A percentile compares a stretch with the other conserved stretches of the same genome.
Conservation (phyloP, 2,329 filamentous ascomycete species). For the Paecilomyces fulvus region DNA sequence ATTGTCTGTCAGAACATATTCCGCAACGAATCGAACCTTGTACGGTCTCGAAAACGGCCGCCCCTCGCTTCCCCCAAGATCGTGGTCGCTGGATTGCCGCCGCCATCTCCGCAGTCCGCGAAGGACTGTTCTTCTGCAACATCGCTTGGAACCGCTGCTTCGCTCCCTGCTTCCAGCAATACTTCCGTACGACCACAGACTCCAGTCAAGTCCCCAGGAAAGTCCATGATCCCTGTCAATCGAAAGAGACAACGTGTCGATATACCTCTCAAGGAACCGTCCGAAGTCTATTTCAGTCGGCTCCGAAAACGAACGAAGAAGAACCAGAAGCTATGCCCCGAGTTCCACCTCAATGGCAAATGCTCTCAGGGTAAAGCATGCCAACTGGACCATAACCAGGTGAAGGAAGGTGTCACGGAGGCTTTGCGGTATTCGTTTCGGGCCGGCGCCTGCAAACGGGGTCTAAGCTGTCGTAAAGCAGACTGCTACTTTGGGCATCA, state of each 20-base stretch:
- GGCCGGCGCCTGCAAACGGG: slow-evolving; percentile 3
- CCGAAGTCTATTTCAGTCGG: background rate
- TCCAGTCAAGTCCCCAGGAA: background rate
- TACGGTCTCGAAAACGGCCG: background rate
- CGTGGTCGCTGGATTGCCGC: background rate
- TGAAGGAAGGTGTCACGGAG: slow-evolving; percentile 24
- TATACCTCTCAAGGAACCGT: background rate
- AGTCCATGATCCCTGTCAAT: background rate
- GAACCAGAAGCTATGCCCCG: slow-evolving; percentile 36
- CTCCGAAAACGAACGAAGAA: slow-evolving; percentile 9
- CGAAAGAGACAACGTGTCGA: background rate
- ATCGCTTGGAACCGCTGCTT: background rate
- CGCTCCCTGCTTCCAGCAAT: background rate
- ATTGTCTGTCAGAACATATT: background rate
- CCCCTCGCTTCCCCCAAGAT: background rate
- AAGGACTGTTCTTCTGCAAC: background rate
- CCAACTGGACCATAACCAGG: slow-evolving; percentile 31
- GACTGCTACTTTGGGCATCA: slow-evolving; percentile 34
- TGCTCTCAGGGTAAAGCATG: slow-evolving; percentile 21
- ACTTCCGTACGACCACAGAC: background rate
- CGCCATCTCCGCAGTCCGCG: background rate
- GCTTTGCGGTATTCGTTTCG: slow-evolving; percentile 31
- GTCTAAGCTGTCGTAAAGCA: slow-evolving; percentile 25
- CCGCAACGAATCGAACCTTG: background rate
- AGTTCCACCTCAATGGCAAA: slow-evolving; percentile 28